Base-by-base conservation (phyloP, 2,329 filamentous ascomycete genomes). In the Cryphonectria japonica region DNA sequence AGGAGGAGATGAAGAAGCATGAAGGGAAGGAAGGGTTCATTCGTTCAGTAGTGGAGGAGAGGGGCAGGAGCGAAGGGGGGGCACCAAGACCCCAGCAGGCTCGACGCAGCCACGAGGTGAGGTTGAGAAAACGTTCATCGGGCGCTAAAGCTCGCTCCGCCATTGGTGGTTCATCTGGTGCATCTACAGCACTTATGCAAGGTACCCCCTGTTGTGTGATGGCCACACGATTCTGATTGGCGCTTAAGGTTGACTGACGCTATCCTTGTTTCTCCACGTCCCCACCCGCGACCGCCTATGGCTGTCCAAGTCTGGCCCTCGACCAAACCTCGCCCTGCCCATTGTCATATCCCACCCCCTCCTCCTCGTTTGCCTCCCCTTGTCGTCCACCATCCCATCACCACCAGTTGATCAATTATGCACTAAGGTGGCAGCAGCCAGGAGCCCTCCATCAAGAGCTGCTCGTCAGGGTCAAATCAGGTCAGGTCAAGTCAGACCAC, bases 161-260 rank as follows among this genome's bases (percentile, higher is more conserved):
- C 34, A 68, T 68, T 68, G 57, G 67, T 60, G 29, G 66, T 26
- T 16, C 43, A 26, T 19, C 60, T 63, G 32, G 37, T 16, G 61
- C 54, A 32, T 32, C 50, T 52, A 34, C n/a, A 16, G 52, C 34
- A 64, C 41, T 29, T 29, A 64, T 68, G 67, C 67, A 61, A 68
- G 67, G 67, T 41, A 67, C 29, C 67, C 66, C 67, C 54, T 57
- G 29, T 26, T 14, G 57, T 68, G 67, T 68, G 67, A 68, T 29
- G 41, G 37, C 19, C 52, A 59, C 13, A 37, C 37, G 34, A n/a
- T 37, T 34, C 52, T 67, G 65, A 67, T 67, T 67, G 65, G 65
- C 52, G 37, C n/a, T 8, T 32, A 2, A 1, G 22, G 16, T 14
- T 39, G 22, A 43, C 52, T 43, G 65, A n/a, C 67, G 67, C 67